Evolutionary conservation across 2,329 filamentous ascomycete species (phyloP), one percentile per base, ranked within the genome.

Genomic region (Penicillium sp.): DNA sequence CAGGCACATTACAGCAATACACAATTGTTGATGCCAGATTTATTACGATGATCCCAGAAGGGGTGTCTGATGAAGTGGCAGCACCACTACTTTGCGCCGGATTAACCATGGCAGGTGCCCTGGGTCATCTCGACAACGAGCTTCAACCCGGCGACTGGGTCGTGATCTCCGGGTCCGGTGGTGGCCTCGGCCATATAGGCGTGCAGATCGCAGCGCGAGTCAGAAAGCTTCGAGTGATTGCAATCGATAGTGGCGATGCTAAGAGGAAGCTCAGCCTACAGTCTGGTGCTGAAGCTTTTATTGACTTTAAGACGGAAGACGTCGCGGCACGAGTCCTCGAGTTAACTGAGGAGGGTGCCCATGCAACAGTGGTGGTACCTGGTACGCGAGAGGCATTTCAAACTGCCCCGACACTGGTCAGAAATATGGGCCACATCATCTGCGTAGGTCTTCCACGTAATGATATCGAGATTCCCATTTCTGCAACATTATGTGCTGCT

Each of bases 161-260:
- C 13, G 76, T 72, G 1, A 73, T 81, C 34, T 71, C 81, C 0
- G 79, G 79, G 3, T 73, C 74, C 0, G 80, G 78, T 3, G 79
- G 80, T 9, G 80, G 80, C 2, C 64, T 82, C 4, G 81, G 81
- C 1, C 81, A 84, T 65, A 61, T 84, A 9, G 80, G 76, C 0
- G 69, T 79, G 16, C 77, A 79, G 43, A 79, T 84, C 54, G 80
- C 79, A 2, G 63, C 74, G 3, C 65, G 72, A 10, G 82, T 77
- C 10, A 83, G 85, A 72, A 80, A 78, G 13, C 73, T 82, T 59
- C 75, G 83, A 28, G 80, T 85, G 33, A 82, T 85, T 56, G 84
- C 59, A 6, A 48, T 63, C 16, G 61, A 63, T 41, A 54, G 34
- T 12, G 59, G 61, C 4, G 52, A 57, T 18, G 55, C 54, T 3